Percentiles rank a stretch among this genome's conserved stretches.
Conservation (phyloP, 768 basidiomycete species). For the Termitomyces sp. region DNA sequence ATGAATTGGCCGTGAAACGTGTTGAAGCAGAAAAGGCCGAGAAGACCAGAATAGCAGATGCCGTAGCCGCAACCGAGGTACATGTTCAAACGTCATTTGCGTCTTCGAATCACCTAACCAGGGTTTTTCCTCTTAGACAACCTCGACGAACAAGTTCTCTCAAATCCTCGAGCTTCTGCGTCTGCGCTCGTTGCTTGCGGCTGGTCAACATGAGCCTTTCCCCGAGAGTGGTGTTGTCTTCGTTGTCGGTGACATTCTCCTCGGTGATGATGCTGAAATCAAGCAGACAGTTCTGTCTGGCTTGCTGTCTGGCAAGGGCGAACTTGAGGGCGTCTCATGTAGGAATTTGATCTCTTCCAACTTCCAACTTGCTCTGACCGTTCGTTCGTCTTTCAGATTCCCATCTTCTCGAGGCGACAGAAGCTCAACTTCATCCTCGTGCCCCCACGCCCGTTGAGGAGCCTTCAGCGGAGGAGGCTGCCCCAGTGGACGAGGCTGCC, state of each 20-base stretch:
- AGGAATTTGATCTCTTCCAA: conserved; percentile 22
- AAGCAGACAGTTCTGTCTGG: conserved; percentile 52
- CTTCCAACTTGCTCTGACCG: conserved; percentile 2
- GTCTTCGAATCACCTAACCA: background rate
- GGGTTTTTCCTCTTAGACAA: conserved; percentile 31
- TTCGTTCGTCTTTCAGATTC: conserved; percentile 40
- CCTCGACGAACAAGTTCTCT: conserved; percentile 37
- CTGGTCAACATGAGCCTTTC: conserved; percentile 40
- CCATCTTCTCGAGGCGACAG: conserved; percentile 55
- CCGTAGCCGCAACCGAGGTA: conserved; percentile 61
- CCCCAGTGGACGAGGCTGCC: conserved; percentile 14
- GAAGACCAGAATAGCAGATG: conserved; percentile 49
- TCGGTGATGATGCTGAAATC: conserved; percentile 49
- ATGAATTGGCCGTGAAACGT: conserved; percentile 52
- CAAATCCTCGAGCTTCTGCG: conserved; percentile 59
- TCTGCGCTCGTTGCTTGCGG: conserved; percentile 46
- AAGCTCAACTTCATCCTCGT: conserved; percentile 47
- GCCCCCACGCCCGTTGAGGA: conserved; percentile 36
- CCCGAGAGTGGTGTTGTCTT: conserved; percentile 54
- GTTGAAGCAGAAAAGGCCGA: conserved; percentile 55
- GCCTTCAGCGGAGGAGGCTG: conserved; percentile 14
- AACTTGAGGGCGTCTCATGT: conserved; percentile 65
- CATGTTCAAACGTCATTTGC: conserved; percentile 10
- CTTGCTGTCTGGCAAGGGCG: conserved; percentile 55
- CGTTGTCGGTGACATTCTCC: conserved; percentile 47